A percentile compares a stretch with the other conserved stretches of the same genome.
These are phyloP conservation scores for Saksenaea vasiformis DNA, from an alignment of 371 early-diverging fungal genomes.

Conservation along the genomic window DNA sequence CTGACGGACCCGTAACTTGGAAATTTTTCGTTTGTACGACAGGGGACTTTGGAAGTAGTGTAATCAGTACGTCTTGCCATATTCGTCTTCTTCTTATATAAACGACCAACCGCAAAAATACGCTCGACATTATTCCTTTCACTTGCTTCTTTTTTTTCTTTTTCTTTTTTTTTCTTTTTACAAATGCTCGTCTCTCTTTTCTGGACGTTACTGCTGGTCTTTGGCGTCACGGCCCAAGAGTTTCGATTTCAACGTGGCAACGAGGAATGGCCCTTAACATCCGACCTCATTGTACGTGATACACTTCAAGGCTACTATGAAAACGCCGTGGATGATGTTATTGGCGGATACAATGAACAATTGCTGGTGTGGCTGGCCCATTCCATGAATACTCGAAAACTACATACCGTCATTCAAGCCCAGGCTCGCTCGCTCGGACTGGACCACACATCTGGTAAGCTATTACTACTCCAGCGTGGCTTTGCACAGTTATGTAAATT, in stretches of 20 bases:
- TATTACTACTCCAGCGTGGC: not conserved
- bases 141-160: not conserved
- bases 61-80: not conserved
- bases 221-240: not conserved
- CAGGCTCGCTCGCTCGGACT: not conserved
- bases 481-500: no score
- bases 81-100: not conserved
- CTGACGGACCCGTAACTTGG: not conserved
- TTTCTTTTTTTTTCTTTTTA: not conserved
- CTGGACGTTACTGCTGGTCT: conserved; percentile 1
- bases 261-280: not conserved
- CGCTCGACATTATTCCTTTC: not conserved
- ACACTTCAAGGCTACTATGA: conserved; percentile 1
- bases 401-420: not conserved
- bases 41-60: not conserved
- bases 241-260: not conserved
- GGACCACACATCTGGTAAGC: not conserved
- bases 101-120: not conserved
- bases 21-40: not conserved
- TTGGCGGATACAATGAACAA: not conserved
- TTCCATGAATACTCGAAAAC: not conserved
- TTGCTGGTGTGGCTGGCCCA: not conserved
- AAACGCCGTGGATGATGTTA: not conserved
- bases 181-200: not conserved
- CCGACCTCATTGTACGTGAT: not conserved